Percentiles rank a stretch among this genome's conserved stretches.
phyloP scores from a whole-genome alignment of 768 basidiomycete genomes.

The Termitomyces sp. region DNA sequence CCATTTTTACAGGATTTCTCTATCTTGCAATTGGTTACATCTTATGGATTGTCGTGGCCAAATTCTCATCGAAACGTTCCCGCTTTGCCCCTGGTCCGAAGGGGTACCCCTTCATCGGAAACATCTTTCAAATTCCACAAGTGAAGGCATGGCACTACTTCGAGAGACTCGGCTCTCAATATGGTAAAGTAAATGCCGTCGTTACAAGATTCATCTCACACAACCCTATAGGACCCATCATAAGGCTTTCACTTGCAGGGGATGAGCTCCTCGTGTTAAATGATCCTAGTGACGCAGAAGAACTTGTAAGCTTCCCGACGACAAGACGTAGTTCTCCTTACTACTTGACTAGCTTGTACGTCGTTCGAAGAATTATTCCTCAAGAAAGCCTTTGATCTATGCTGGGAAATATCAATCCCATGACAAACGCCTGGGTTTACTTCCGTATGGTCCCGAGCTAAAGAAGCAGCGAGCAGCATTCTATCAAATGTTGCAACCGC shows the following conservation, averaged over 20 bases:
- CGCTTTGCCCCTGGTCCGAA: constrained; percentile 5
- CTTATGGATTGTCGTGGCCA: neutral
- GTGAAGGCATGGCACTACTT: constrained; percentile 9
- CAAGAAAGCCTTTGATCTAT: constrained; percentile 5
- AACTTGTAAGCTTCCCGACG: neutral
- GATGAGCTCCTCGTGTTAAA: constrained; percentile 7
- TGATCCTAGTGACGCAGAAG: constrained; percentile 7
- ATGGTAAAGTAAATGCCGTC: neutral
- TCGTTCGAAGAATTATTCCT: constrained; percentile 9
- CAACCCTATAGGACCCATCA: neutral
- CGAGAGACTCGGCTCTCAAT: constrained; percentile 3
- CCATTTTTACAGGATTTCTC: neutral
- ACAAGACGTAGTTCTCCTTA: neutral
- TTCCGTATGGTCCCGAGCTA: constrained; percentile 9
- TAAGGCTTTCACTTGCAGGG: constrained; percentile 6
- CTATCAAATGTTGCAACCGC: constrained; percentile 8
- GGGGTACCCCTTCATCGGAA: constrained; percentile 5
- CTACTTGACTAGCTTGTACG: neutral
- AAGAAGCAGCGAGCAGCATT: constrained; percentile 10
- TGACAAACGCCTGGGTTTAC: constrained; percentile 6
- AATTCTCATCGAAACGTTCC: neutral
- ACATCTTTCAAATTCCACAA: constrained; percentile 8
- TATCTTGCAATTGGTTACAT: neutral
- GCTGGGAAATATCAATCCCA: constrained; percentile 9
- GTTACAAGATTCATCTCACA: neutral